Percentiles rank a stretch among this genome's conserved stretches.
phyloP scores from a whole-genome alignment of 2,329 filamentous ascomycete genomes.

The Cercospora canescens region DNA sequence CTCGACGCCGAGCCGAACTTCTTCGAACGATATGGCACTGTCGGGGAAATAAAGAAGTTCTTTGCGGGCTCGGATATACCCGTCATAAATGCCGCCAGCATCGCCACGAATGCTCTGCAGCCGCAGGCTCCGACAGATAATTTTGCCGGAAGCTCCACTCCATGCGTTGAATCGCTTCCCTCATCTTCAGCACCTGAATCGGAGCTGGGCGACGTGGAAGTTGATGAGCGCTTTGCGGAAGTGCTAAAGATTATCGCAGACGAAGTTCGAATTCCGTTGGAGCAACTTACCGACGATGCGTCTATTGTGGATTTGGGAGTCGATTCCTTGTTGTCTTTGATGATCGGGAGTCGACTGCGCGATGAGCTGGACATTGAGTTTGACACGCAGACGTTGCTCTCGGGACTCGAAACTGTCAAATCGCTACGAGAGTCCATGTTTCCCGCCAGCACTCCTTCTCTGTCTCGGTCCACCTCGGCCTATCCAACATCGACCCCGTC shows the following conservation, averaged over 20 bases:
- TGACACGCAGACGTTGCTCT: conserved; percentile 56
- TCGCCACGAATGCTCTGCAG: conserved; percentile 34
- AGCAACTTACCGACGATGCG: conserved; percentile 66
- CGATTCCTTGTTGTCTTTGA: conserved; percentile 60
- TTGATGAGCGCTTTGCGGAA: conserved; percentile 37
- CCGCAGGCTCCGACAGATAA: conserved; percentile 39
- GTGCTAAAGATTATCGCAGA: conserved; percentile 47
- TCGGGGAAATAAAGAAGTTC: conserved; percentile 61
- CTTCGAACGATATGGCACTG: conserved; percentile 61
- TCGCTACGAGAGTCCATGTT: too few relatives aligned
- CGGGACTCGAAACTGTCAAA: conserved; percentile 62
- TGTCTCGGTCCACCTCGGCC: conserved; percentile 53
- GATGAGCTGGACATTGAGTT: conserved; percentile 53
- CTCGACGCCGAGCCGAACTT: conserved; percentile 60
- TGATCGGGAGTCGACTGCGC: conserved; percentile 54
- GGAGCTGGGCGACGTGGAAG: conserved; percentile 43
- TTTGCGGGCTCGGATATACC: conserved; percentile 48
- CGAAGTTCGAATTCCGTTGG: conserved; percentile 51
- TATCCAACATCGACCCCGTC: conserved; percentile 23
- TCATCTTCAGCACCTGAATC: conserved; percentile 50
- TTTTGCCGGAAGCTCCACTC: conserved; percentile 47
- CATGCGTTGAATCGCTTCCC: conserved; percentile 49
- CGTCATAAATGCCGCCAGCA: conserved; percentile 31
- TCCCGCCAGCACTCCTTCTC: conserved; percentile 65
- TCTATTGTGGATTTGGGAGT: conserved; percentile 55